These are phyloP conservation scores for Delphinella strobiligena DNA, from an alignment of 2,329 filamentous ascomycete species.

Conservation along the genomic window DNA sequence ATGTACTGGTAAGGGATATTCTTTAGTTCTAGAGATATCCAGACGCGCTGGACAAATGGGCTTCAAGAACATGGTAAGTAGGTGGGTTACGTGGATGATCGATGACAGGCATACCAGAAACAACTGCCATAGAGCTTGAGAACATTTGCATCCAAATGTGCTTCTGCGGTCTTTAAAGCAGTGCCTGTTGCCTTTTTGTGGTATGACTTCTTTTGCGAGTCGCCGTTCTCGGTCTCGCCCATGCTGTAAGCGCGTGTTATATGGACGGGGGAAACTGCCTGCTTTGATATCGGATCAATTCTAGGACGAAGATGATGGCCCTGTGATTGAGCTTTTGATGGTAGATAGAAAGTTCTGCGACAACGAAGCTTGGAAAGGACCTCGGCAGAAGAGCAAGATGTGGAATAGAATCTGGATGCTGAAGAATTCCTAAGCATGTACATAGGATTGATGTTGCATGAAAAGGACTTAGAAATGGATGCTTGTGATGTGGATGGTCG, in stretches of 20 bases:
- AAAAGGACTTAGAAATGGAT: too few species aligned
- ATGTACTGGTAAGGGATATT: slow-evolving; percentile 72
- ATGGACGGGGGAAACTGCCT: too few species aligned
- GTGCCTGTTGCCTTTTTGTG: slow-evolving; percentile 61
- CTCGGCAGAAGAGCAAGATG: too few species aligned
- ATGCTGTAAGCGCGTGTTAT: slow-evolving; percentile 9
- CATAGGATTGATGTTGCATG: too few species aligned
- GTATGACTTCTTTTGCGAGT: slow-evolving; percentile 50
- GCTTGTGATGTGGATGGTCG: too few species aligned
- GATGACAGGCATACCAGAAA: slow-evolving; percentile 58
- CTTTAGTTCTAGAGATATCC: slow-evolving; percentile 78
- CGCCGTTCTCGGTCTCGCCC: slow-evolving; percentile 35
- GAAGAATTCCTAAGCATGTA: too few species aligned
- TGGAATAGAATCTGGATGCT: too few species aligned
- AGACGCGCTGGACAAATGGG: slow-evolving; percentile 77
- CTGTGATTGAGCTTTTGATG: too few species aligned
- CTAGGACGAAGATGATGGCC: too few species aligned
- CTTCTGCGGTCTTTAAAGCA: slow-evolving; percentile 56
- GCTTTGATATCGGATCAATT: too few species aligned
- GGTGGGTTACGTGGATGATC: background rate
- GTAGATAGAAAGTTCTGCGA: too few species aligned
- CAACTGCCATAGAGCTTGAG: slow-evolving; percentile 73
- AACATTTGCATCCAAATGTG: slow-evolving; percentile 56
- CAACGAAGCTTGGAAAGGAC: too few species aligned
- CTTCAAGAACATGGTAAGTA: slow-evolving; percentile 25